Conservation (phyloP, 306 rosid genomes). For the Cicer arietinum region DNA sequence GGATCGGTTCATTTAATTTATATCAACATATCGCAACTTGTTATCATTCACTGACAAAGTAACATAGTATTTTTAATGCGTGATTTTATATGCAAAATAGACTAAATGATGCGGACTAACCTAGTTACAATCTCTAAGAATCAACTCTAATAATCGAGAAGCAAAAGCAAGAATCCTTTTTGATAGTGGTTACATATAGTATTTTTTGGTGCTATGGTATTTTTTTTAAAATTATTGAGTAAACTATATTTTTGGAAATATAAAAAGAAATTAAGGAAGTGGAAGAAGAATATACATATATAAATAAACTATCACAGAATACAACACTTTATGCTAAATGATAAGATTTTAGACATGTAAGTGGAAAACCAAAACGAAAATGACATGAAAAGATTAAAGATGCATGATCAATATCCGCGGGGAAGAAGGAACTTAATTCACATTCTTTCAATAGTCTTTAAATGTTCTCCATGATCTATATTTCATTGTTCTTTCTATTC, state of each 20-base stretch:
- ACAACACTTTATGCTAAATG: conserved; percentile 49
- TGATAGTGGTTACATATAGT: conserved; percentile 20
- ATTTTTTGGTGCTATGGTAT: not conserved
- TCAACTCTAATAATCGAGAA: not conserved
- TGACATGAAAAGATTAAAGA: conserved; percentile 50
- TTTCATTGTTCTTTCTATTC: conserved; percentile 45
- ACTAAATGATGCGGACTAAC: no score
- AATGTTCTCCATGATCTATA: conserved; percentile 46
- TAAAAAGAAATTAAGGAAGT: conserved; percentile 26
- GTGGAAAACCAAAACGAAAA: conserved; percentile 47
- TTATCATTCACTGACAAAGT: no score
- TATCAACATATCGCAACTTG: no score
- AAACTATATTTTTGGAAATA: not conserved
- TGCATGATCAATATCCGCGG: conserved; percentile 30
- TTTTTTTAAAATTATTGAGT: not conserved
- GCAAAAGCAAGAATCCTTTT: conserved; percentile 3
- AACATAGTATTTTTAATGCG: no score
- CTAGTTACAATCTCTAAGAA: no score
- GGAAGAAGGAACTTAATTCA: conserved; percentile 55
- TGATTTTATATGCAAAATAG: no score
- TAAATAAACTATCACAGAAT: conserved; percentile 39
- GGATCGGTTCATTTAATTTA: no score
- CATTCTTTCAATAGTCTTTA: conserved; percentile 44
- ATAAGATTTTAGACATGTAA: conserved; percentile 46
- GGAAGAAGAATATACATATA: conserved; percentile 47